Evolutionary conservation across 306 rosid species (phyloP).

Genomic region (Senna tora): DNA sequence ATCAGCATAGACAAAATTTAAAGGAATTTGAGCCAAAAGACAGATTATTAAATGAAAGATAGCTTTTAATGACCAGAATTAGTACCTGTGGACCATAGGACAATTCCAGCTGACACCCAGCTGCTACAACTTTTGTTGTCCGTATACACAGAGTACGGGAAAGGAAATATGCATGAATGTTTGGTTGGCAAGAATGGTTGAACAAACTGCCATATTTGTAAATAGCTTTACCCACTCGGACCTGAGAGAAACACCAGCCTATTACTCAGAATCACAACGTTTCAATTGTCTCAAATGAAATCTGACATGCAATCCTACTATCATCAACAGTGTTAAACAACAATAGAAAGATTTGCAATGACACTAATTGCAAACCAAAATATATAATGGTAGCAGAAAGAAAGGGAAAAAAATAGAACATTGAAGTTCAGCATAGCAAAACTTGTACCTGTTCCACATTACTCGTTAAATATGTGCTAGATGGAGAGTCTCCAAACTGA

Average conservation of each 20-base stretch:
- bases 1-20: constrained; percentile 11
- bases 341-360: constrained; percentile 19
- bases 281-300: constrained; percentile 23
- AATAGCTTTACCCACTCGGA: constrained; percentile 87
- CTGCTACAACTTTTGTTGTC: constrained; percentile 60
- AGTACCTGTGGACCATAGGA: constrained; percentile 96
- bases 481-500: constrained; percentile 50
- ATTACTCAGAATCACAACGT: constrained; percentile 34
- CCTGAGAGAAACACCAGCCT: constrained; percentile 55
- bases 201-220: constrained; percentile 77
- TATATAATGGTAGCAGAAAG: constrained; percentile 13
- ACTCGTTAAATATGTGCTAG: constrained; percentile 51
- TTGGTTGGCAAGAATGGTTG: constrained; percentile 93
- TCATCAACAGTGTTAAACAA: constrained; percentile 35
- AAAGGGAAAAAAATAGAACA: not conserved
- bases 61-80: constrained; percentile 33
- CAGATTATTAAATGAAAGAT: constrained; percentile 23
- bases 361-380: constrained; percentile 16
- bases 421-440: constrained; percentile 8
- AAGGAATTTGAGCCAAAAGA: constrained; percentile 25
- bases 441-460: constrained; percentile 76
- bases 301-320: constrained; percentile 3
- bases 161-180: constrained; percentile 77
- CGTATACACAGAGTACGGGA: constrained; percentile 72
- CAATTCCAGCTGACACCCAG: constrained; percentile 70